A percentile compares a stretch with the other conserved stretches of the same genome.
Conservation (phyloP, 441 rosid genomes). For the Gossypium trilobum region DNA sequence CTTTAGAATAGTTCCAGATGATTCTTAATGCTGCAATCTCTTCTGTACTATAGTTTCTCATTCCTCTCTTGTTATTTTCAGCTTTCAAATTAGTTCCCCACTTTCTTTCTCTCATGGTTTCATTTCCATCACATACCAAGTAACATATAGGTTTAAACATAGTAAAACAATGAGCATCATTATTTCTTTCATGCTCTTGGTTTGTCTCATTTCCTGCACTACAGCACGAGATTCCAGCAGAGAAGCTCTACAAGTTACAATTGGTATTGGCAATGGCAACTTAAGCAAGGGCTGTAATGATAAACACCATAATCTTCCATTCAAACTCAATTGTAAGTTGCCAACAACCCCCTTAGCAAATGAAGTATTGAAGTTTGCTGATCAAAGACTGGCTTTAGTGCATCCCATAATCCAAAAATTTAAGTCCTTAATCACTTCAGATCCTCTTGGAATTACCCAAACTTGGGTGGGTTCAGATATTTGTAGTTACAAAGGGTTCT, state of each 20-base stretch:
- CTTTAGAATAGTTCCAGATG: constrained; percentile 5
- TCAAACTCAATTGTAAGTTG: constrained; percentile 18
- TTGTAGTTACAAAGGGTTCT: constrained; percentile 69
- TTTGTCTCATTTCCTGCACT: constrained; percentile 15
- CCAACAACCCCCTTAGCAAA: constrained; percentile 11
- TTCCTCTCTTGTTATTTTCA: background rate
- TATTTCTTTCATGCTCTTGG: constrained; percentile 21
- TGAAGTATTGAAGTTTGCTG: constrained; percentile 36
- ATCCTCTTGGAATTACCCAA: constrained; percentile 55
- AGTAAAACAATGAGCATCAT: constrained; percentile 15
- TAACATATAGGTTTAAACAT: background rate
- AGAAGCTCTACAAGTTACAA: constrained; percentile 14
- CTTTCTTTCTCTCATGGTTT: background rate
- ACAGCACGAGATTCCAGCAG: constrained; percentile 14
- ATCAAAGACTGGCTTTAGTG: constrained; percentile 54
- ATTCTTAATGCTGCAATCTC: background rate
- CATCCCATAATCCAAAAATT: constrained; percentile 71
- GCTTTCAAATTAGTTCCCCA: background rate
- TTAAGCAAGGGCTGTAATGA: constrained; percentile 20
- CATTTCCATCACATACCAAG: background rate
- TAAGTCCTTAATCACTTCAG: constrained; percentile 57
- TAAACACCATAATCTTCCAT: background rate
- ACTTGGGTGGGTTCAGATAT: constrained; percentile 69
- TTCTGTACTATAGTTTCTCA: background rate
- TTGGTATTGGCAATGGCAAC: constrained; percentile 9